Evolutionary conservation across 352 stramenopile species (phyloP), one percentile per base, ranked within the genome.

Genomic region (Elongisporangium anandrum): DNA sequence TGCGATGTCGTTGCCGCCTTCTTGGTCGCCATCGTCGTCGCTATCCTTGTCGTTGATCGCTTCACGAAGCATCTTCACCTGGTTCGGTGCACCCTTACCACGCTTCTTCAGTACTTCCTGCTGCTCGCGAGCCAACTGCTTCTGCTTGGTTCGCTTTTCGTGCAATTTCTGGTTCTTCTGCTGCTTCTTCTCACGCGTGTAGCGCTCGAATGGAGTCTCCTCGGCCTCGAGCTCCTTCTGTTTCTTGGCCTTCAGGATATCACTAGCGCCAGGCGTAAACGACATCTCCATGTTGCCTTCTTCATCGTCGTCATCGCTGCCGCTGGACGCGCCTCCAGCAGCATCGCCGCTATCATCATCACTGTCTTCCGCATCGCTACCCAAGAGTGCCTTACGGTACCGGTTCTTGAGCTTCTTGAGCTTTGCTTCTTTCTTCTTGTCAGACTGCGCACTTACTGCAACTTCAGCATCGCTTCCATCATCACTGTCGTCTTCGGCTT

Each of bases 91-190:
- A 19, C 63, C 59, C 38, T 67, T 70, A 22, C 78, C 79, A 59
- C 84, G 87, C 50, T 79, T 81, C 69, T 87, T 85, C 7, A 95
- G 60, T 38, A 90, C 58, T 17, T 84, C 77, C 20, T 82, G 73
- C 59, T 93, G 81, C 29, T 90, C 86, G 19, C 72, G 77, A 29
- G 72, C 74, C 19, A 79, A 67, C 52, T 79, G 57, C 69, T 95
- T 93, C 51, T 88, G 74, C 29, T 62, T 57, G 15, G 72, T 26
- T 1, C 82, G 78, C 63, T 95, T 95, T 15, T 93, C 81, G 58
- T 92, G 81, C 63, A 83, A 64, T 60, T 92, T 93, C 55, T 79
- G 73, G 68, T 95, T 95, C 68, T 93, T 93, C 58, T 93, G 71
- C 54, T 81, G 70, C 66, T 95, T 95, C 70, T 92, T 95, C 67